Evolutionary conservation across 2,329 filamentous ascomycete species (phyloP), one percentile per base, ranked within the genome.

Genomic region (Colletotrichum caudatum): DNA sequence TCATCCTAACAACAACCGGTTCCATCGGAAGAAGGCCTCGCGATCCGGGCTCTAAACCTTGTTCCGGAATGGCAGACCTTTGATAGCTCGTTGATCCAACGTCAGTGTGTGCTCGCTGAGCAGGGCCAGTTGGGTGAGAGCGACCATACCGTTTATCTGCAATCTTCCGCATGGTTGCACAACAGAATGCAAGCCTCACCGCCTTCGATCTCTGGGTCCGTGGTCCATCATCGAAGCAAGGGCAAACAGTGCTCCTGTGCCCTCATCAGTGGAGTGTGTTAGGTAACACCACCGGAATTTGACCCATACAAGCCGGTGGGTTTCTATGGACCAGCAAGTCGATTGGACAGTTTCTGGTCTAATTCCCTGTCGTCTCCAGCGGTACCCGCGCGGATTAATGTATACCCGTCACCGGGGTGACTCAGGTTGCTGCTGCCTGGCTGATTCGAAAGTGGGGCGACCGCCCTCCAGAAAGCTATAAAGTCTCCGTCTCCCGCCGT

Each of bases 401-500:
- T 44, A 7, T 11, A 14, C 18, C 48, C 50, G 9, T 1, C 5
- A 1, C 50, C 18, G 48, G n/a, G 35, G 54, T 64, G 61, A 64
- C 48, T 54, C 61, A 20, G 26, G 23, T 12, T 60, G 60, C 63
- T 65, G 69, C 69, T 54, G 41, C 11, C 44, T 59, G 29, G 26
- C 39, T 44, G 37, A 6, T 5, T 39, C 23, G 63, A 6, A 12
- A 3, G 33, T 35, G 33, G 5, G 2, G n/a, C 44, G 53, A 60
- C 63, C 53, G 63, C 63, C 63, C 64, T 35, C 1, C 23, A 5
- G 0, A 58, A 12, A 37, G 2, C 7, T 9, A 48, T 79, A 82
- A 84, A 84, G 78, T 78, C 77, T 41, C 14, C 2, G 44, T 8
- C 6, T 18, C 74, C 77, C 73, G 14, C 61, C 41, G 2, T 51